Percentiles rank a stretch among this genome's conserved stretches.
These are phyloP conservation scores for Zygosaccharomyces sapae DNA, from an alignment of 1,139 yeast genomes.

Conservation along the genomic window DNA sequence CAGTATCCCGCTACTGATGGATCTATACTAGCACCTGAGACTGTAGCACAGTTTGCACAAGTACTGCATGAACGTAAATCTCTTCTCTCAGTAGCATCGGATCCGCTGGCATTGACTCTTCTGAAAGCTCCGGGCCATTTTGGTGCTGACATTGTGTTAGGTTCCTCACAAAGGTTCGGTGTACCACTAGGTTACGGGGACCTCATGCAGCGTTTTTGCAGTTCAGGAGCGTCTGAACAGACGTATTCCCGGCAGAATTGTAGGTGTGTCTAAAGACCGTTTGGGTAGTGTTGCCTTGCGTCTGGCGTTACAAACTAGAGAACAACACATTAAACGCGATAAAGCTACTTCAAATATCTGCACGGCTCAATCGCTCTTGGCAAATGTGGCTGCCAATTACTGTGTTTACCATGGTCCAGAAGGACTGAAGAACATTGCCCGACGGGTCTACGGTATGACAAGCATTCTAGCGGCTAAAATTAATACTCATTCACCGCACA, in stretches of 20 bases:
- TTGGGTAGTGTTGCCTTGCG: constrained; percentile 84
- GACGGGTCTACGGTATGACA: constrained; percentile 72
- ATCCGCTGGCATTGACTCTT: constrained; percentile 79
- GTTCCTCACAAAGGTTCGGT: constrained; percentile 93
- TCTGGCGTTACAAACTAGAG: constrained; percentile 94
- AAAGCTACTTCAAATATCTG: constrained; percentile 97
- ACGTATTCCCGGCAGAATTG: constrained; percentile 93
- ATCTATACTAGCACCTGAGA: constrained; percentile 47
- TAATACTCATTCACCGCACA: constrained; percentile 46
- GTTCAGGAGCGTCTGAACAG: constrained; percentile 74
- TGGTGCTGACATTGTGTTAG: constrained; percentile 91
- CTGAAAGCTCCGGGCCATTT: constrained; percentile 78
- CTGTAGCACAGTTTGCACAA: constrained; percentile 55
- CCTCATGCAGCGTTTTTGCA: constrained; percentile 99
- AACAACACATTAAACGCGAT: constrained; percentile 95
- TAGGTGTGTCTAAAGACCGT: constrained; percentile 90
- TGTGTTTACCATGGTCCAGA: constrained; percentile 95
- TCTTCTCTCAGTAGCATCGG: constrained; percentile 80
- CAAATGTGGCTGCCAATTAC: constrained; percentile 92
- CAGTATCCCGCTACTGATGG: constrained; percentile 94
- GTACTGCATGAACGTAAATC: constrained; percentile 69
- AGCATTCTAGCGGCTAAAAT: constrained; percentile 63
- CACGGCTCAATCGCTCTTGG: constrained; percentile 94
- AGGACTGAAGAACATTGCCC: constrained; percentile 76
- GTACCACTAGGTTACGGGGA: constrained; percentile 98